Evolutionary conservation across 768 basidiomycete species (phyloP), one percentile per base, ranked within the genome.

Genomic region (Brasilioporus rufonigricans): DNA sequence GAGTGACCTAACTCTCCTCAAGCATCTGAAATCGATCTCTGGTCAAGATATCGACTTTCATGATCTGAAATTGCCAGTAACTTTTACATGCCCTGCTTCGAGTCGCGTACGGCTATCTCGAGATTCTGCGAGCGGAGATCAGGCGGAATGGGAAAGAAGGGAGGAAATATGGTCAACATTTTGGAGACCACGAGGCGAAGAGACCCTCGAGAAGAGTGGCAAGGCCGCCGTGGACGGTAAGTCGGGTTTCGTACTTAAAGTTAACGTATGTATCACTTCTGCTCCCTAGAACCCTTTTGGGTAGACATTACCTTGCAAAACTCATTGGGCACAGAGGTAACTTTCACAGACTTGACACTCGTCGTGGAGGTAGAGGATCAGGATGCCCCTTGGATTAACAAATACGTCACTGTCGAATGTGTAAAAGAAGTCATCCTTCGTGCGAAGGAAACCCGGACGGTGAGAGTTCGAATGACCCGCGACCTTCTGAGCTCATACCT

Each of bases 11-110:
- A 61, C 18, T 23, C 23, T 47, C 23, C 51, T 23, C 3, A 51
- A 95, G 93, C 93, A 96, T 72, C 78, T 89, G 58, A 83, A 78
- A 51, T 76, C 81, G 2, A 86, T 82, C 18, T 77, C 84, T 14
- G 75, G 75, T 1, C 74, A 77, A 36, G 71, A 76, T 29, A 70
- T 71, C 19, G 60, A 73, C 29, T 62, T 75, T 29, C 62, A 71
- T 3, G 77, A 82, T 45, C 68, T 92, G 39, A 74, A 76, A 35
- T 70, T 93, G 18, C 89, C 92, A 0, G 74, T 91, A 46, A 77
- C 77, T 1, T 80, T 97, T 53, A 90, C 85, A 65, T 72, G 82
- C 46, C 72, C 77, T 18, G 75, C 76, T 47, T 76, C 80, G 50
- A 87, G 86, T 18, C 74, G 75, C 18, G 60, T 91, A 5, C 76